phyloP scores from a whole-genome alignment of 164 flowering plant genomes.

The Warburgia ugandensis region DNA sequence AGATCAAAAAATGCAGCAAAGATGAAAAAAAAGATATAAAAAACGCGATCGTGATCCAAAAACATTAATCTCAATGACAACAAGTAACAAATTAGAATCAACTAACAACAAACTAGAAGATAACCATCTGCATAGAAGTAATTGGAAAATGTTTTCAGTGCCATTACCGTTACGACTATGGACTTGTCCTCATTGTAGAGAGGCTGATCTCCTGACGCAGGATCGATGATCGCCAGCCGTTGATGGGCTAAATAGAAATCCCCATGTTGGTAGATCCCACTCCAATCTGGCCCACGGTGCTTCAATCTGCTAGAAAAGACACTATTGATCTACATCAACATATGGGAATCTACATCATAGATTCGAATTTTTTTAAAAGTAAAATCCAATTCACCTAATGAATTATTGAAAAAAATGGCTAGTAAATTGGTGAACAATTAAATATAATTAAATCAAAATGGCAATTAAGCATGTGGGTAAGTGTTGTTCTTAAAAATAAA shows the following conservation, averaged over 20 bases:
- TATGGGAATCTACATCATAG: not conserved
- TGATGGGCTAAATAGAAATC: slow-evolving; percentile 78
- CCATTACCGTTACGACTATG: slow-evolving; percentile 71
- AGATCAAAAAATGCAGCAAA: no score
- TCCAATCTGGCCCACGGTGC: slow-evolving; percentile 99
- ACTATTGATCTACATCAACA: not conserved
- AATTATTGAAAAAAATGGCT: no score
- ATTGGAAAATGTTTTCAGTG: not conserved
- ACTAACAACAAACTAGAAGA: not conserved
- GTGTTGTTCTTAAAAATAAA: no score
- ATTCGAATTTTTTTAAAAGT: not conserved
- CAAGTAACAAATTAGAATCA: not conserved
- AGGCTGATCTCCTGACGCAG: slow-evolving; percentile 97
- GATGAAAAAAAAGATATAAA: not conserved
- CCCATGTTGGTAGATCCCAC: slow-evolving; percentile 83
- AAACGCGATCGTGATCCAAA: no score
- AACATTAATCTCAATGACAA: no score
- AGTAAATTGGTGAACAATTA: no score
- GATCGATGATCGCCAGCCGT: slow-evolving; percentile 83
- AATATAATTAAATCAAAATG: no score
- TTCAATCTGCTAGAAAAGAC: slow-evolving; percentile 46
- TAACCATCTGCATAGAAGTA: not conserved
- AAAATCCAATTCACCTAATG: not conserved
- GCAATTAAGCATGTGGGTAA: no score
- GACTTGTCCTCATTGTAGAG: slow-evolving; percentile 75